phyloP scores from a whole-genome alignment of 2,329 filamentous ascomycete genomes.

The Botrytis fragariae region DNA sequence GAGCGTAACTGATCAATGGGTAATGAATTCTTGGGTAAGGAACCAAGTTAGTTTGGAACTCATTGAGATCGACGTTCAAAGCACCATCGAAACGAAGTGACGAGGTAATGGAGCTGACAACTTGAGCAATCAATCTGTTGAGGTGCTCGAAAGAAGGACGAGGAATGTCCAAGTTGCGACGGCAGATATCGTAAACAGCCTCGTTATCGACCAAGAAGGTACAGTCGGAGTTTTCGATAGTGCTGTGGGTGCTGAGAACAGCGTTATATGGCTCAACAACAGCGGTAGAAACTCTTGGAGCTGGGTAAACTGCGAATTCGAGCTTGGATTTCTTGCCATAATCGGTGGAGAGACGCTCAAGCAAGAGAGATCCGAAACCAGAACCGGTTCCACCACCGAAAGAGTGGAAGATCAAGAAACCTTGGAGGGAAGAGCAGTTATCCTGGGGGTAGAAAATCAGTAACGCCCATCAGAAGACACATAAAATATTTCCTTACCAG shows the following conservation, averaged over 20 bases:
- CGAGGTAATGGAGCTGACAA: constrained; percentile 65
- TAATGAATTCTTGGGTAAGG: constrained; percentile 68
- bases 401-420: constrained; percentile 67
- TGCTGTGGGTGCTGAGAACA: constrained; percentile 55
- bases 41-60: constrained; percentile 69
- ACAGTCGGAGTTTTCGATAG: constrained; percentile 66
- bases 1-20: constrained; percentile 63
- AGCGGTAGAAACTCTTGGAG: constrained; percentile 62
- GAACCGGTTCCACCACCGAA: constrained; percentile 67
- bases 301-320: constrained; percentile 64
- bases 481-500: constrained; percentile 45
- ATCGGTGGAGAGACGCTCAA: constrained; percentile 62
- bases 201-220: constrained; percentile 69
- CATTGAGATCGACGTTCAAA: constrained; percentile 65
- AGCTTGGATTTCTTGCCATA: constrained; percentile 69
- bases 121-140: constrained; percentile 65
- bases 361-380: constrained; percentile 62
- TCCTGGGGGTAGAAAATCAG: constrained; percentile 43
- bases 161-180: constrained; percentile 61
- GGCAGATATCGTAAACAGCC: constrained; percentile 67
- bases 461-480: background rate
- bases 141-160: constrained; percentile 63
- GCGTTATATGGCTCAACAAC: constrained; percentile 69
- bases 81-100: constrained; percentile 64
- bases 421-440: constrained; percentile 64